These are phyloP conservation scores for Pelargonium nanum DNA, from an alignment of 345 rosid genomes.

Conservation along the genomic window DNA sequence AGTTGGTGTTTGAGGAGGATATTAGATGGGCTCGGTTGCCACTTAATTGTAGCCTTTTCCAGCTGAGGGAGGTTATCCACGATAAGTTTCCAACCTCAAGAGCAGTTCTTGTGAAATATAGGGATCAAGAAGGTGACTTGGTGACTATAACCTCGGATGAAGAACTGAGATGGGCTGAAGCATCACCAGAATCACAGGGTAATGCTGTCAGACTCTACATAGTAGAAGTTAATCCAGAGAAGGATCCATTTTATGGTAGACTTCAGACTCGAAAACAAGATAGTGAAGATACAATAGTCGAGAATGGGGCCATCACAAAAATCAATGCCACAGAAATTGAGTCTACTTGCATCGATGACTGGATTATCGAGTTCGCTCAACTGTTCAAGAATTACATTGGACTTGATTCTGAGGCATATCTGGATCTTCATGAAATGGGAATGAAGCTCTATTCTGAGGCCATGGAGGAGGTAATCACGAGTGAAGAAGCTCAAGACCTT, in stretches of 20 bases:
- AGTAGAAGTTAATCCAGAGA: slow-evolving; percentile 49
- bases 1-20: slow-evolving; percentile 68
- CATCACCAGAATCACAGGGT: slow-evolving; percentile 33
- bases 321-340: slow-evolving; percentile 21
- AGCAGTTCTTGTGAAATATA: slow-evolving; percentile 67
- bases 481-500: slow-evolving; percentile 70
- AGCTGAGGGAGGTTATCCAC: slow-evolving; percentile 55
- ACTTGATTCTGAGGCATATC: slow-evolving; percentile 51
- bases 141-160: slow-evolving; percentile 74
- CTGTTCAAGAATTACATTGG: slow-evolving; percentile 70
- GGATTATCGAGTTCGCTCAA: slow-evolving; percentile 75
- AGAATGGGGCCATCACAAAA: slow-evolving; percentile 26
- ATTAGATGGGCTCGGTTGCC: slow-evolving; percentile 73
- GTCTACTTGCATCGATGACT: slow-evolving; percentile 47
- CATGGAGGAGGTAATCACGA: slow-evolving; percentile 82
- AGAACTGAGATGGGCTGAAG: slow-evolving; percentile 71
- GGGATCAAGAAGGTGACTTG: slow-evolving; percentile 85
- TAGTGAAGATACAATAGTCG: slow-evolving; percentile 2
- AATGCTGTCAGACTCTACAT: slow-evolving; percentile 44
- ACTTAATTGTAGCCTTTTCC: slow-evolving; percentile 49
- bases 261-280: slow-evolving; percentile 12
- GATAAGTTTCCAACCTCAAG: slow-evolving; percentile 61
- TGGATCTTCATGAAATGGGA: slow-evolving; percentile 75
- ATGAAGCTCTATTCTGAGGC: slow-evolving; percentile 79
- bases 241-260: slow-evolving; percentile 46